Conservation (phyloP, 345 rosid species). For the Arabidopsis suecica region DNA sequence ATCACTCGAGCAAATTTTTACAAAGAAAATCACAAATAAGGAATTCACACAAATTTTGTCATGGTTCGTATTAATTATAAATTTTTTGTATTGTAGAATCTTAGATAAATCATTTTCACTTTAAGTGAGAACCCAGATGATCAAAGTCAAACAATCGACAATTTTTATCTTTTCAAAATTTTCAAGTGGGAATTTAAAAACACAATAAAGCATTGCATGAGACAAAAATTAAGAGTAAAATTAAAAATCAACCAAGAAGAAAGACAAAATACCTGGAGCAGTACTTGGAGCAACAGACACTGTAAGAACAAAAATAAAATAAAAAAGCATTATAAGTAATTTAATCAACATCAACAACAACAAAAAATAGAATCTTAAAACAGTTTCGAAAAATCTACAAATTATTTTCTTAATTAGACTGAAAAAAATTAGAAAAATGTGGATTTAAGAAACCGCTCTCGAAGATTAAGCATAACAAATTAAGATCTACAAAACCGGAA, state of each 20-base stretch:
- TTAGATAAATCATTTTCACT: not conserved
- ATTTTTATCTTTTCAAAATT: not conserved
- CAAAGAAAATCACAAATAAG: not conserved
- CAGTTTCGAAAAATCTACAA: not conserved
- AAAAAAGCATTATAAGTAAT: not conserved
- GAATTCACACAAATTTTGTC: not conserved
- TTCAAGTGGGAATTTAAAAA: not conserved
- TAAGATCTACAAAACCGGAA: conserved; percentile 5
- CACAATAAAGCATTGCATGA: not conserved
- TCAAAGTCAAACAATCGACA: not conserved
- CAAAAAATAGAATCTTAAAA: not conserved
- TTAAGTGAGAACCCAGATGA: not conserved
- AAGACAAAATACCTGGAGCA: conserved; percentile 41
- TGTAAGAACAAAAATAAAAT: conserved; percentile 10
- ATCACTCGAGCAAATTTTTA: not conserved
- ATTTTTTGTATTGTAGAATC: not conserved
- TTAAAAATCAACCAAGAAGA: not conserved
- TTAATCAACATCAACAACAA: not conserved
- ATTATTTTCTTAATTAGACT: not conserved
- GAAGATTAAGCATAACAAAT: too few species aligned
- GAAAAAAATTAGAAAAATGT: not conserved
- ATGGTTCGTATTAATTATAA: not conserved
- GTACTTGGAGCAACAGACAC: conserved; percentile 37
- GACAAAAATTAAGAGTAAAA: not conserved
- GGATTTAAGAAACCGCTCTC: conserved; percentile 17